Evolutionary conservation across 78 protist genomes (phyloP).

Genomic region (Chrysochromulina tobinii): DNA sequence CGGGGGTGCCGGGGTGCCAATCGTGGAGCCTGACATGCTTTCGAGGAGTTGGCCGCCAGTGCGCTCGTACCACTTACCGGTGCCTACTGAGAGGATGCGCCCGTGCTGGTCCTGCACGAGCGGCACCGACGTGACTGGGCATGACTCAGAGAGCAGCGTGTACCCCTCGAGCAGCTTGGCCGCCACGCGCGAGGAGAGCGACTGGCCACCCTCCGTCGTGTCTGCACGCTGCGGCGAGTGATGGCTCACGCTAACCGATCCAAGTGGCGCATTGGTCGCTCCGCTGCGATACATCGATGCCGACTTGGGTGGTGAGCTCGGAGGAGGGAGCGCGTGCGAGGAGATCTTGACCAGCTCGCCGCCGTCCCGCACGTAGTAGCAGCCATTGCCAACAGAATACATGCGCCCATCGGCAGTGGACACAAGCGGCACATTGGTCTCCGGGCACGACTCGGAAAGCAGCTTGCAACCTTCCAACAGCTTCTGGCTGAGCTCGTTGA

Average conservation of each 20-base stretch:
- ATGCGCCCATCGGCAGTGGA: neutral
- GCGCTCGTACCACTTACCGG: neutral
- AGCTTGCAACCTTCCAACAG: slow-evolving; percentile 20
- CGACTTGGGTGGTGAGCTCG: neutral
- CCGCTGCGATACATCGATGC: neutral
- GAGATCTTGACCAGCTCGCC: neutral
- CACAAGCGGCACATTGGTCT: slow-evolving; percentile 28
- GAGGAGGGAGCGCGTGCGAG: neutral
- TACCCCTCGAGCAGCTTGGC: slow-evolving; percentile 15
- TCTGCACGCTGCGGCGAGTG: neutral
- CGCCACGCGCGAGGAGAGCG: neutral
- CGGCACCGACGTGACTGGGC: slow-evolving; percentile 12
- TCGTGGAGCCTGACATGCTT: no score
- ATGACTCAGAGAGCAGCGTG: neutral
- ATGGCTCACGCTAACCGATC: neutral
- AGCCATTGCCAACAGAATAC: neutral
- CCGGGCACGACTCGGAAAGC: slow-evolving; percentile 12
- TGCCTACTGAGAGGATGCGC: neutral
- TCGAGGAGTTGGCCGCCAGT: neutral
- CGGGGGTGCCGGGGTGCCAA: no score
- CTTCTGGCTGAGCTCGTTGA: neutral
- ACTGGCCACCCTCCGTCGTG: neutral
- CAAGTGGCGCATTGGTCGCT: neutral
- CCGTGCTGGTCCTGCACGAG: neutral
- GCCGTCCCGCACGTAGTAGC: neutral